A percentile compares a stretch with the other conserved stretches of the same genome.
Conservation (phyloP, 2,329 filamentous ascomycete species). For the Colletotrichum euphorbiae region DNA sequence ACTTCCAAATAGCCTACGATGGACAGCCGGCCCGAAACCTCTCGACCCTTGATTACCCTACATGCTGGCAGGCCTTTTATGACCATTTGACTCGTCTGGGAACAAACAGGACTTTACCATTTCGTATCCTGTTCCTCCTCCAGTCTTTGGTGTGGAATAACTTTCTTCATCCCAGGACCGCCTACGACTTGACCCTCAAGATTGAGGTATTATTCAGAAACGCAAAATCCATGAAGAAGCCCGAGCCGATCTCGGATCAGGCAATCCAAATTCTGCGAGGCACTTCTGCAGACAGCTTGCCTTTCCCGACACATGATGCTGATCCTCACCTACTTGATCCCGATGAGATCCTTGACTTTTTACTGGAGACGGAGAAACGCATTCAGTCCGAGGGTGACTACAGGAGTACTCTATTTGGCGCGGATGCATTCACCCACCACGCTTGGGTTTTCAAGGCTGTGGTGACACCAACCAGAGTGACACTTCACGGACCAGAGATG, state of each 20-base stretch:
- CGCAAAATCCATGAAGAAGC: constrained; percentile 43
- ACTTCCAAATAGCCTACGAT: constrained; percentile 40
- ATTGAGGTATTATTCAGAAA: constrained; percentile 51
- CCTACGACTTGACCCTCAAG: constrained; percentile 56
- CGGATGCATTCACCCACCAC: constrained; percentile 52
- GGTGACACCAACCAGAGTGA: constrained; percentile 70
- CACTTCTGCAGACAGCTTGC: constrained; percentile 62
- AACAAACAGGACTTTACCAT: constrained; percentile 56
- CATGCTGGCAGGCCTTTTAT: constrained; percentile 43
- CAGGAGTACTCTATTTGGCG: constrained; percentile 40
- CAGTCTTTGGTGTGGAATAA: constrained; percentile 73
- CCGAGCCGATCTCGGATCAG: constrained; percentile 59
- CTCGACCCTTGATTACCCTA: constrained; percentile 39
- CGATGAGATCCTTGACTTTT: constrained; percentile 52
- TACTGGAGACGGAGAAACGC: constrained; percentile 56
- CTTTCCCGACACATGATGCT: constrained; percentile 64
- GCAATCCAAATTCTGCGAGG: constrained; percentile 65
- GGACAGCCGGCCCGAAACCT: neutral
- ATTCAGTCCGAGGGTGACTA: constrained; percentile 43
- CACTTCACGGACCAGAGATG: constrained; percentile 69
- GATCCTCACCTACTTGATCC: constrained; percentile 57
- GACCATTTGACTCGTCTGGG: neutral
- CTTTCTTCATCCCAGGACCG: constrained; percentile 67
- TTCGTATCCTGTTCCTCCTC: constrained; percentile 70
- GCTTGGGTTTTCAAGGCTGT: constrained; percentile 65